These are phyloP conservation scores for Fraxinus platypoda DNA, from an alignment of 305 asterid genomes.

Conservation along the genomic window DNA sequence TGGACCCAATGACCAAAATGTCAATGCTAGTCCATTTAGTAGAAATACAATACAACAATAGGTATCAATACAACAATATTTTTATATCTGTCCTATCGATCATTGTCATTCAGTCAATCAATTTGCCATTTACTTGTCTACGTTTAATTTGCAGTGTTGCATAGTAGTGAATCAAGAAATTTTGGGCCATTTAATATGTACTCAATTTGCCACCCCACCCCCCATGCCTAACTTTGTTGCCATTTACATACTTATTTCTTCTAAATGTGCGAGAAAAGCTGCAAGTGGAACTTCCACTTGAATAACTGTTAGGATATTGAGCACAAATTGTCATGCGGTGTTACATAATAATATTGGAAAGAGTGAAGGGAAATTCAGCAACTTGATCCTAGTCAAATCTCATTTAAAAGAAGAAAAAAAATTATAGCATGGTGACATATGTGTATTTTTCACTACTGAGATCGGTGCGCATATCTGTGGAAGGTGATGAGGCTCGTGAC, in stretches of 20 bases:
- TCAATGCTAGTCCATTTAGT: too few relatives aligned
- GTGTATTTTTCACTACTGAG: background rate
- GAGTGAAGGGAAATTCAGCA: background rate
- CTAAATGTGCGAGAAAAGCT: background rate
- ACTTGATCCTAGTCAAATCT: background rate
- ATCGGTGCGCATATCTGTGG: background rate
- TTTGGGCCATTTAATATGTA: too few relatives aligned
- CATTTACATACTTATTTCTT: background rate
- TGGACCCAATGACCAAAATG: too few relatives aligned
- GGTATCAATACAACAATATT: too few relatives aligned
- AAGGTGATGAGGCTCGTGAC: background rate
- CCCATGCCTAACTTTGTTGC: too few relatives aligned
- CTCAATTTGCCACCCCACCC: too few relatives aligned
- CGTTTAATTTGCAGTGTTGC: too few relatives aligned
- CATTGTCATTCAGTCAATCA: slow-evolving; percentile 3
- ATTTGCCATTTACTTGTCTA: too few relatives aligned
- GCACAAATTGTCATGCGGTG: background rate
- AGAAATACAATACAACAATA: too few relatives aligned
- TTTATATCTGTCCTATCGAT: background rate
- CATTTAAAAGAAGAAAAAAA: background rate
- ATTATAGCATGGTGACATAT: background rate
- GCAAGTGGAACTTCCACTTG: background rate
- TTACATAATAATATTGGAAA: background rate
- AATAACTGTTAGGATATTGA: background rate
- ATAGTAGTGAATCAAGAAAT: too few relatives aligned